Base-by-base conservation (phyloP, 495 filamentous ascomycete genomes). In the Penicillium ucsense region DNA sequence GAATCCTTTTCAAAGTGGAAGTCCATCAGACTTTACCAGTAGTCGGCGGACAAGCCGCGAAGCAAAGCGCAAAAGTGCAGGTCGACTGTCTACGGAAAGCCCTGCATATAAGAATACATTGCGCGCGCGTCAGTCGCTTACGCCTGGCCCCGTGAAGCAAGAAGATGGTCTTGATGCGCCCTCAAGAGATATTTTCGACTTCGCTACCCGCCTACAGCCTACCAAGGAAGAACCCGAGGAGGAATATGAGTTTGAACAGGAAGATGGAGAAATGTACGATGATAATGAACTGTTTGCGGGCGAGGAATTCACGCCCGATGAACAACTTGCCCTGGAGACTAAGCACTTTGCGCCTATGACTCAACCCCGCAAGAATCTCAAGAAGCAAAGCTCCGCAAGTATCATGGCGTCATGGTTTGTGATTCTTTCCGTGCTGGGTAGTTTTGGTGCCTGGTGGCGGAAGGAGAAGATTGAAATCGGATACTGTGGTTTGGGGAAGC, bases 1-100 rank as follows among this genome's bases (percentile, higher is more conserved):
- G 41, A 98, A 98, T 57, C 91, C 92, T 1, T 98, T 98, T 56
- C 92, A 98, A 61, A 92, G 87, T 57, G 89, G 88, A 9, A 79
- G 78, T 51, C 79, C 82, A 5, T 78, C 80, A 2, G 64, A 60
- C 40, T 62, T 60, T 12, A 61, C 53, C 31, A 52, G 52, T 31
- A 53, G 52, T 31, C 62, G 50, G 28, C 49, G 65, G 48, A 55
- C 55, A 43, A 53, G 50, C 45, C 57, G 60, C 20, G 76, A 78
- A 37, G 61, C 70, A 29, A 77, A 69, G 47, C 62, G 74, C 6
- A 78, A 72, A 59, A 81, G 73, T 52, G 64, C 61, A 31, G 66
- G 69, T 12, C 59, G 65, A 3, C 43, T 66, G 5, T 71, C 69
- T 30, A 54, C 56, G n/a, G 60, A 64, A 33, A 65, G 60, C 48